A percentile compares a stretch with the other conserved stretches of the same genome.
phyloP scores from a whole-genome alignment of 169 alveolate genomes.

The Babesia gibsoni region DNA sequence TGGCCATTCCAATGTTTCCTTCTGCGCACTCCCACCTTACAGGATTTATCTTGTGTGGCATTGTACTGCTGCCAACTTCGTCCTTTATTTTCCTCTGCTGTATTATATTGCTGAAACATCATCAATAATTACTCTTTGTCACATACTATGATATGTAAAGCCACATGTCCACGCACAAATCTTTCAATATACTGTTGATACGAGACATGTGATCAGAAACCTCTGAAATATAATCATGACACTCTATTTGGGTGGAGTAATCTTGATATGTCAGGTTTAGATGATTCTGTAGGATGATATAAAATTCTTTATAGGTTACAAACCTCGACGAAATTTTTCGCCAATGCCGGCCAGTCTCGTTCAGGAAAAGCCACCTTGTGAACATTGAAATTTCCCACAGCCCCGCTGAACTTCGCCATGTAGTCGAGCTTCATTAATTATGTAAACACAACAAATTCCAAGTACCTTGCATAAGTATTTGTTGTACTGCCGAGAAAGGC shows the following conservation, averaged over 20 bases:
- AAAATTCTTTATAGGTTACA: not conserved
- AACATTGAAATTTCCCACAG: conserved; percentile 94
- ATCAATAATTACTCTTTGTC: not conserved
- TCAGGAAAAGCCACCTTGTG: conserved; percentile 88
- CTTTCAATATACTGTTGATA: conserved; percentile 84
- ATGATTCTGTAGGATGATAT: conserved; percentile 15
- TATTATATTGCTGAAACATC: conserved; percentile 48
- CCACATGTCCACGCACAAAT: conserved; percentile 93
- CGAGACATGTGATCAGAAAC: conserved; percentile 80
- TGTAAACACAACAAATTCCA: not conserved
- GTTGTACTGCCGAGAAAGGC: conserved; percentile 60
- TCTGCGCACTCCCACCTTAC: conserved; percentile 95
- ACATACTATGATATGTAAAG: conserved; percentile 79
- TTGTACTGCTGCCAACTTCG: conserved; percentile 96
- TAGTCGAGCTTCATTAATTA: conserved; percentile 63
- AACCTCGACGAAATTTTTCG: conserved; percentile 75
- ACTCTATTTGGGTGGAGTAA: conserved; percentile 91
- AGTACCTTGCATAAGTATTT: conserved; percentile 36
- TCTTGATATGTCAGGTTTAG: conserved; percentile 85
- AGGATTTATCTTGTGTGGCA: conserved; percentile 98
- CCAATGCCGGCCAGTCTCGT: conserved; percentile 82
- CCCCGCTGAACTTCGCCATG: conserved; percentile 92
- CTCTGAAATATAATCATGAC: conserved; percentile 90
- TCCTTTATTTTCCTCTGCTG: conserved; percentile 67
- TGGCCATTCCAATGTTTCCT: conserved; percentile 92